Conservation (phyloP, 495 filamentous ascomycete genomes). For the Lasiosphaeria hispida region DNA sequence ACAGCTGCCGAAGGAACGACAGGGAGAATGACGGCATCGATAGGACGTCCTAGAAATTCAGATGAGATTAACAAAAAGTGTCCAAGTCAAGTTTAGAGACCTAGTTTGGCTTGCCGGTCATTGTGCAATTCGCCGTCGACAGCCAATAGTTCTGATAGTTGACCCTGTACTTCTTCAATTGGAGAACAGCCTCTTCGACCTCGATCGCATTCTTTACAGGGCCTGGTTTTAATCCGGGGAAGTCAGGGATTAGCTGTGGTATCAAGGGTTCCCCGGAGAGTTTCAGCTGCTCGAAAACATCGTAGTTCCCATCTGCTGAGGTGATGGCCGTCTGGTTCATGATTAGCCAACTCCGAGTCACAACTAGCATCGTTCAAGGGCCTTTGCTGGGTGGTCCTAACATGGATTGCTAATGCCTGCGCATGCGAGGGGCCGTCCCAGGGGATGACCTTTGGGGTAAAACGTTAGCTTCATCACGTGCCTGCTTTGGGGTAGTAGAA, state of each 20-base stretch:
- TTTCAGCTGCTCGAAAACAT: background rate
- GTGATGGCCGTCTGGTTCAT: background rate
- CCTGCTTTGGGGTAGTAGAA: background rate
- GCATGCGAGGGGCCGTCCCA: background rate
- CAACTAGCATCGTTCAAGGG: too few relatives aligned
- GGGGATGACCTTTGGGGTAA: background rate
- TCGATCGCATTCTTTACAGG: background rate
- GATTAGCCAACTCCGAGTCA: background rate
- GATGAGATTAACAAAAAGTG: too few relatives aligned
- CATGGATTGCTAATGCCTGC: slow-evolving; percentile 1
- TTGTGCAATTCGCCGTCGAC: background rate
- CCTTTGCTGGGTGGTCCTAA: background rate
- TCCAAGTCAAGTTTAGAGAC: too few relatives aligned
- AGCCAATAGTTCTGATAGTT: background rate
- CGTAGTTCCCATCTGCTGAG: background rate
- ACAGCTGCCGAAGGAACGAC: background rate
- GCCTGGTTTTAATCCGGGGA: background rate
- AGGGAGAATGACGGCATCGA: background rate
- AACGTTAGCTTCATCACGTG: background rate
- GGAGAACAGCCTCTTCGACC: background rate
- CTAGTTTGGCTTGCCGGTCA: too few relatives aligned
- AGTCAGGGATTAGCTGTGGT: background rate
- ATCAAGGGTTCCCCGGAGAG: background rate
- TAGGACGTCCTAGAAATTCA: background rate
- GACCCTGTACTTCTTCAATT: background rate